These are phyloP conservation scores for Umbilicus rupestris DNA, from an alignment of 164 flowering plant genomes.

Conservation along the genomic window DNA sequence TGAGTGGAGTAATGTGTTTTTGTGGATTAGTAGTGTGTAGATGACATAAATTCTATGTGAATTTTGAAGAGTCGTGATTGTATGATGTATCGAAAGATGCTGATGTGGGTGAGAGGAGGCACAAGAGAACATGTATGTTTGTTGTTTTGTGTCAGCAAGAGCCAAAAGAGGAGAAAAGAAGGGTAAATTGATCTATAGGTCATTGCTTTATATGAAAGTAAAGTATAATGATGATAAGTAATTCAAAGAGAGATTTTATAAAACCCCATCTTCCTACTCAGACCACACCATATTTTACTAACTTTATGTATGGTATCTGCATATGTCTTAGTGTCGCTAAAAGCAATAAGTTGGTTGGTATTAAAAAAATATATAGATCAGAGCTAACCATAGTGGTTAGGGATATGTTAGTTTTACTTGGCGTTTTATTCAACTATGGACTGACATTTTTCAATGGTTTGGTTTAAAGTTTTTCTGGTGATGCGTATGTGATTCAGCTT, in stretches of 20 bases:
- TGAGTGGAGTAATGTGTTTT: not conserved
- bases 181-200: not conserved
- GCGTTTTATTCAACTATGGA: not conserved
- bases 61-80: not conserved
- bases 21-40: not conserved
- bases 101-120: constrained; percentile 1
- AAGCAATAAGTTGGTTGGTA: not conserved
- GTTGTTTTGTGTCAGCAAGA: not conserved
- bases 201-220: not conserved
- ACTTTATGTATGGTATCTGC: not conserved
- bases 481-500: not conserved
- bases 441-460: not conserved
- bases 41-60: not conserved
- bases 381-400: not conserved
- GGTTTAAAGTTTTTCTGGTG: constrained; percentile 1
- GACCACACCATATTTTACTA: not conserved
- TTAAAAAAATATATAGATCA: not conserved
- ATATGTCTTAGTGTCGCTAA: not conserved
- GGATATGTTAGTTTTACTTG: not conserved
- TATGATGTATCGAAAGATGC: not conserved
- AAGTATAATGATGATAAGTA: not conserved
- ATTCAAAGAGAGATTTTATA: not conserved
- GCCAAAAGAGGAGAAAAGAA: not conserved
- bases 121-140: not conserved
- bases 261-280: constrained; percentile 1